These are phyloP conservation scores for Piper longum DNA, from an alignment of 164 flowering plant species.

Conservation along the genomic window DNA sequence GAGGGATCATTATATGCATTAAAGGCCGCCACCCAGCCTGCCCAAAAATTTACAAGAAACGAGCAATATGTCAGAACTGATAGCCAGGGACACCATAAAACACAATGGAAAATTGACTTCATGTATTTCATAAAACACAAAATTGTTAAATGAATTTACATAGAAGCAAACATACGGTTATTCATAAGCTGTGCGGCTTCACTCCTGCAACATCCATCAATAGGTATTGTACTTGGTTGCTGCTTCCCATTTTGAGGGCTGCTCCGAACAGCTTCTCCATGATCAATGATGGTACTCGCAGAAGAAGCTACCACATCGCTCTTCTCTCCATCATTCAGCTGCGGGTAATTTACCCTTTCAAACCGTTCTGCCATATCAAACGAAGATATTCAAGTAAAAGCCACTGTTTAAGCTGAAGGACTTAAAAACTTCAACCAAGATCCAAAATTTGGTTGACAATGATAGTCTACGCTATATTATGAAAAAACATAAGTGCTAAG, in stretches of 20 bases:
- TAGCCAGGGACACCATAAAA: neutral
- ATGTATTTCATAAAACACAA: neutral
- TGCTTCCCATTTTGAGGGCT: conserved; percentile 19
- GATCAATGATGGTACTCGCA: conserved; percentile 21
- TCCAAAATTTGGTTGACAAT: too few relatives aligned
- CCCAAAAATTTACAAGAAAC: neutral
- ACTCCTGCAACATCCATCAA: conserved; percentile 55
- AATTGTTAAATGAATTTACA: neutral
- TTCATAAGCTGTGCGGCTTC: conserved; percentile 50
- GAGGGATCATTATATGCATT: conserved; percentile 31
- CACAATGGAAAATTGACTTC: neutral
- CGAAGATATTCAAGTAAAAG: too few relatives aligned
- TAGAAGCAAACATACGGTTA: conserved; percentile 35
- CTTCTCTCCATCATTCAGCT: conserved; percentile 44
- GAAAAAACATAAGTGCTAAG: too few relatives aligned
- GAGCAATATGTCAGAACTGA: neutral
- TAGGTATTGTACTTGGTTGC: conserved; percentile 23
- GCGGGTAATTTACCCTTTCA: conserved; percentile 17
- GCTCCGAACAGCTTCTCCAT: conserved; percentile 30
- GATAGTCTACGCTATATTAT: too few relatives aligned
- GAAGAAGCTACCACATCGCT: conserved; percentile 24
- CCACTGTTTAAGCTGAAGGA: too few relatives aligned
- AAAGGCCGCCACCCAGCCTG: conserved; percentile 62
- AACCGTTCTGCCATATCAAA: conserved; percentile 20
- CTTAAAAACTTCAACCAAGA: too few relatives aligned